A percentile compares a stretch with the other conserved stretches of the same genome.
phyloP scores from a whole-genome alignment of 2,329 filamentous ascomycete species.

The Pseudodiploospora longispora region DNA sequence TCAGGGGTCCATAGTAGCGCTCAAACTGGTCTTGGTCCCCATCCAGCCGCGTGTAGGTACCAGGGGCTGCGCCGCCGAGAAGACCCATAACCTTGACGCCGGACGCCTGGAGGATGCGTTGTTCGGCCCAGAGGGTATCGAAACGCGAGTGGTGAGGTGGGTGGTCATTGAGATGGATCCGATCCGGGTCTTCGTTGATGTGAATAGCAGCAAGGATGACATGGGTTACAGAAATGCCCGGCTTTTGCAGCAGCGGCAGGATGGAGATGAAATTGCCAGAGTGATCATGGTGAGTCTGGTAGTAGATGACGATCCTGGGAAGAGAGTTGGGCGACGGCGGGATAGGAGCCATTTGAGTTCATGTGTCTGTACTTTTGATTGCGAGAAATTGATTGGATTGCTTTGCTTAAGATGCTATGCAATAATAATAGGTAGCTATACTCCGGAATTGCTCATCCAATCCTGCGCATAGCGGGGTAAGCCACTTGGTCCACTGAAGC shows the following conservation, averaged over 20 bases:
- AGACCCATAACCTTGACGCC: constrained; percentile 79
- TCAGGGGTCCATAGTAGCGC: constrained; percentile 61
- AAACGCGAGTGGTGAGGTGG: constrained; percentile 59
- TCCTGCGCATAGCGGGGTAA: too few species aligned
- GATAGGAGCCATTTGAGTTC: constrained; percentile 23
- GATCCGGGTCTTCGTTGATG: constrained; percentile 58
- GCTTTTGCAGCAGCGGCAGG: constrained; percentile 41
- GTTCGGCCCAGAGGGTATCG: constrained; percentile 70
- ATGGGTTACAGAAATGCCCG: constrained; percentile 56
- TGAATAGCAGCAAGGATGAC: constrained; percentile 83
- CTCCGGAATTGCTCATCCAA: too few species aligned
- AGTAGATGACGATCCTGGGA: constrained; percentile 44
- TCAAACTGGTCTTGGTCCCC: constrained; percentile 56
- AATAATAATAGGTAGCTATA: too few species aligned
- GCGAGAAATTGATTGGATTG: too few species aligned
- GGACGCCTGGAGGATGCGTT: constrained; percentile 58
- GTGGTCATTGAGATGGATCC: constrained; percentile 75
- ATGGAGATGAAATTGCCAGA: constrained; percentile 40
- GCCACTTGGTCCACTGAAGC: too few species aligned
- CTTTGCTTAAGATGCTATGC: too few species aligned
- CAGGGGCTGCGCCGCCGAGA: constrained; percentile 77
- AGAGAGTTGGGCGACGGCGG: constrained; percentile 21
- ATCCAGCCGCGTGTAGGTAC: constrained; percentile 56
- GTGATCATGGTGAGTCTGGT: constrained; percentile 45
- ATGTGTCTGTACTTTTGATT: too few species aligned